Evolutionary conservation across 306 rosid genomes (phyloP).

Genomic region (Rosa rugosa): DNA sequence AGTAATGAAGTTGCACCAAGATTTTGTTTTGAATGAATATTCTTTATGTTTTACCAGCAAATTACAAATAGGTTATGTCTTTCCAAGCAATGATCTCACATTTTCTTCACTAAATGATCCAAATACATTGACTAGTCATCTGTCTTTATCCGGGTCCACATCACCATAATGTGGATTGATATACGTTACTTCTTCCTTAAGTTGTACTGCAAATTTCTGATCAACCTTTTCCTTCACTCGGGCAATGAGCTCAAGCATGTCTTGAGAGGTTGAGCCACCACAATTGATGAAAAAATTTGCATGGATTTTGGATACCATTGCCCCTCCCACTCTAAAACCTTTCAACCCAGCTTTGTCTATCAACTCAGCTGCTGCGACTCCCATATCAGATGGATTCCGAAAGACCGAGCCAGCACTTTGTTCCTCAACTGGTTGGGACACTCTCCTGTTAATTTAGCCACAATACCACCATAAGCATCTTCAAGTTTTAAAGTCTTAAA

Average conservation of each 20-base stretch:
- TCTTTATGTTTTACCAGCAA: background rate
- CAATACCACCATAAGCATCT: conserved; percentile 1
- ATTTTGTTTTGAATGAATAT: background rate
- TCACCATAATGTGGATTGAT: background rate
- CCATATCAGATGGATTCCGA: conserved; percentile 26
- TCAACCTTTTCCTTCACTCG: conserved; percentile 31
- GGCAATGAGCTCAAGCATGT: conserved; percentile 34
- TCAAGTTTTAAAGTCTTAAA: background rate
- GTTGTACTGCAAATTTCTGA: conserved; percentile 27
- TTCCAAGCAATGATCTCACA: conserved; percentile 10
- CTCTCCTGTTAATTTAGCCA: conserved; percentile 22
- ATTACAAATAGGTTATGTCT: background rate
- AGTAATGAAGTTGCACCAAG: background rate
- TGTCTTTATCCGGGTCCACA: conserved; percentile 8
- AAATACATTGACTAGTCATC: conserved; percentile 6
- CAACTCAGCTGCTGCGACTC: conserved; percentile 25
- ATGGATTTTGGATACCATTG: conserved; percentile 34
- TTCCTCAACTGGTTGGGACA: conserved; percentile 31
- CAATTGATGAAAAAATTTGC: conserved; percentile 30
- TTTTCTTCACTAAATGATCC: conserved; percentile 10
- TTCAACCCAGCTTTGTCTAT: conserved; percentile 34
- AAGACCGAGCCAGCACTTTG: conserved; percentile 35
- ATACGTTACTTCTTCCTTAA: conserved; percentile 27
- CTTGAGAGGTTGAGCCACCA: conserved; percentile 38
- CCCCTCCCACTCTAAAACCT: conserved; percentile 33